Conservation (phyloP, 805 yeast genomes). For the Zygotorulaspora chibaensis region DNA sequence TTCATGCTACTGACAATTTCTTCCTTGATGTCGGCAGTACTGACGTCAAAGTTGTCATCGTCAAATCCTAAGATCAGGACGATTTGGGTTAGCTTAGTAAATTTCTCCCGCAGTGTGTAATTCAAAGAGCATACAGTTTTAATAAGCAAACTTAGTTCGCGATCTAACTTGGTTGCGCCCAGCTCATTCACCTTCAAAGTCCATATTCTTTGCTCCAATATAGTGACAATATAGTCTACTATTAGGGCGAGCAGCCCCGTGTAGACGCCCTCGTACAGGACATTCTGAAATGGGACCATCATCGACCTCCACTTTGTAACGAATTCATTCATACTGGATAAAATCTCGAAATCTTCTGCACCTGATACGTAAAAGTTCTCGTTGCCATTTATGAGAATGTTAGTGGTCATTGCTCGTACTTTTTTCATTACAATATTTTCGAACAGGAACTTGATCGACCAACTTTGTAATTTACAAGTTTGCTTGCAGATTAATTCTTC, state of each 20-base stretch:
- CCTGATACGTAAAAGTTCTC: constrained; percentile 27
- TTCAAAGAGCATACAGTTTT: constrained; percentile 67
- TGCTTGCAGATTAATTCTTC: constrained; percentile 26
- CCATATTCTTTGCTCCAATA: constrained; percentile 67
- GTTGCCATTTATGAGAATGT: constrained; percentile 34
- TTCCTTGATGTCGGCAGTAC: constrained; percentile 35
- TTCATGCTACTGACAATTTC: constrained; percentile 42
- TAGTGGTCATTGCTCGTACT: constrained; percentile 41
- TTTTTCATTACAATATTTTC: constrained; percentile 34
- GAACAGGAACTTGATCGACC: constrained; percentile 43
- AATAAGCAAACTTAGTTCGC: constrained; percentile 71
- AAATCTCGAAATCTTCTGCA: constrained; percentile 36
- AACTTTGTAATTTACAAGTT: constrained; percentile 34
- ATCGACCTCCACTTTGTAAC: constrained; percentile 59
- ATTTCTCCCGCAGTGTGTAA: constrained; percentile 72
- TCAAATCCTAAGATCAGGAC: constrained; percentile 80
- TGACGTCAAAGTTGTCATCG: constrained; percentile 47
- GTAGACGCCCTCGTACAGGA: constrained; percentile 53
- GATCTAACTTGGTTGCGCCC: constrained; percentile 79
- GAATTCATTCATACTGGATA: constrained; percentile 45
- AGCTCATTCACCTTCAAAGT: constrained; percentile 66
- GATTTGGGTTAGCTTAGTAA: constrained; percentile 77
- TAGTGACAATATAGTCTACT: constrained; percentile 50
- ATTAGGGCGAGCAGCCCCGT: constrained; percentile 43
- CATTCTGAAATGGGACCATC: constrained; percentile 60